phyloP scores from a whole-genome alignment of 495 filamentous ascomycete genomes.

The Chaetomium fimeti region DNA sequence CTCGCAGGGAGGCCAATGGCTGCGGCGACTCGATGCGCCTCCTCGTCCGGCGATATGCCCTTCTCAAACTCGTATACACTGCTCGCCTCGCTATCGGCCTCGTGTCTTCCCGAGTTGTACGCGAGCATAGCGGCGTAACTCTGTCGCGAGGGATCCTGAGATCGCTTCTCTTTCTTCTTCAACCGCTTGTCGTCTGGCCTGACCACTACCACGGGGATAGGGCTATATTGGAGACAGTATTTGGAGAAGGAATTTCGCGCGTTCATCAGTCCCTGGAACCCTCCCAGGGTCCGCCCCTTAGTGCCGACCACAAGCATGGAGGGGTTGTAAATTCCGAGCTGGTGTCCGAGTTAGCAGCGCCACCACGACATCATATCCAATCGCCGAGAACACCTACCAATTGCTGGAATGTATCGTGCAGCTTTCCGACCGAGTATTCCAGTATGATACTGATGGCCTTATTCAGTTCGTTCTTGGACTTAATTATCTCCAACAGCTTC shows the following conservation, averaged over 20 bases:
- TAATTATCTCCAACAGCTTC: constrained; percentile 71
- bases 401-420: constrained; percentile 87
- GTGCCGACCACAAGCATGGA: constrained; percentile 95
- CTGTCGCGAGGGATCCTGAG: constrained; percentile 71
- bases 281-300: constrained; percentile 78
- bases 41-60: constrained; percentile 54
- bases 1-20: constrained; percentile 63
- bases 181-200: constrained; percentile 83
- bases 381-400: constrained; percentile 57
- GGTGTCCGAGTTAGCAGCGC: background rate
- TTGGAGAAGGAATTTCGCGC: constrained; percentile 84
- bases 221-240: constrained; percentile 93
- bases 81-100: constrained; percentile 49
- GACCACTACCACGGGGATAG: constrained; percentile 95
- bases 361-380: background rate
- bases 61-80: constrained; percentile 50
- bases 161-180: constrained; percentile 89
- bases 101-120: constrained; percentile 58
- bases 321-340: constrained; percentile 95
- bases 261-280: constrained; percentile 84
- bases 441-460: constrained; percentile 83
- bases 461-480: constrained; percentile 79
- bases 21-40: constrained; percentile 68
- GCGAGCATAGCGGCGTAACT: constrained; percentile 80
- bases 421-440: constrained; percentile 88